A percentile compares a stretch with the other conserved stretches of the same genome.
phyloP scores from a whole-genome alignment of 495 filamentous ascomycete genomes.

The Lophiotrema nucula region DNA sequence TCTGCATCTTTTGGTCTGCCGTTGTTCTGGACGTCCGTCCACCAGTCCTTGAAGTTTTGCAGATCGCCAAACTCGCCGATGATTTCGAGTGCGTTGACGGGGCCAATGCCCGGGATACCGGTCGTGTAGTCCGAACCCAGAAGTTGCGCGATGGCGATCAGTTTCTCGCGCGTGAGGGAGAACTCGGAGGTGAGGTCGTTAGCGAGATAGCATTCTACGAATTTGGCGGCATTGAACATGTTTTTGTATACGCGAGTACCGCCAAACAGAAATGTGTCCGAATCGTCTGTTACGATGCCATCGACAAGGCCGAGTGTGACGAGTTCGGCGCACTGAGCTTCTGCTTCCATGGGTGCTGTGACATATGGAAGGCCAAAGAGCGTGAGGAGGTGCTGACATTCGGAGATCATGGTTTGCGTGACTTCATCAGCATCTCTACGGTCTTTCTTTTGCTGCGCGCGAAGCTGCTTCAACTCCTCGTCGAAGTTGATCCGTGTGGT shows the following conservation, averaged over 20 bases:
- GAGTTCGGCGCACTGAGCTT: slow-evolving; percentile 94
- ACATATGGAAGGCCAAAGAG: slow-evolving; percentile 95
- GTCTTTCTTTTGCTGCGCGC: slow-evolving; percentile 92
- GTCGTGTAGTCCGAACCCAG: slow-evolving; percentile 94
- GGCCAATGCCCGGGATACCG: slow-evolving; percentile 83
- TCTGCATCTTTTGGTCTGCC: slow-evolving; percentile 53
- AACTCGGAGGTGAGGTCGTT: slow-evolving; percentile 86
- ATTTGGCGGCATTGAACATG: slow-evolving; percentile 98
- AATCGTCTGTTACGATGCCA: slow-evolving; percentile 97
- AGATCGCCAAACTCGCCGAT: slow-evolving; percentile 79
- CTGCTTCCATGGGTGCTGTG: slow-evolving; percentile 97
- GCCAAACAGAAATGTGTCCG: slow-evolving; percentile 95
- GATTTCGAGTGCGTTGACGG: slow-evolving; percentile 89
- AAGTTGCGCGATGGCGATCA: slow-evolving; percentile 85
- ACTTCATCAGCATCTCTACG: slow-evolving; percentile 94
- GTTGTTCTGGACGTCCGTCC: slow-evolving; percentile 69
- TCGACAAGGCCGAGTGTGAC: slow-evolving; percentile 84
- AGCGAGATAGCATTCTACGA: slow-evolving; percentile 93
- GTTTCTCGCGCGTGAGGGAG: slow-evolving; percentile 72
- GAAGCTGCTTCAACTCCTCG: slow-evolving; percentile 77
- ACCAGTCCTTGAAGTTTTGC: slow-evolving; percentile 80
- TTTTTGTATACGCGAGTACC: slow-evolving; percentile 97
- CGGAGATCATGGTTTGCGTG: slow-evolving; percentile 86
- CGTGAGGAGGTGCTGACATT: slow-evolving; percentile 86
- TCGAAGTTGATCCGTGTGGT: slow-evolving; percentile 71